A percentile compares a stretch with the other conserved stretches of the same genome.
Evolutionary conservation across 2,329 filamentous ascomycete genomes (phyloP).

Genomic region (Exophiala phaeomuriformis): DNA sequence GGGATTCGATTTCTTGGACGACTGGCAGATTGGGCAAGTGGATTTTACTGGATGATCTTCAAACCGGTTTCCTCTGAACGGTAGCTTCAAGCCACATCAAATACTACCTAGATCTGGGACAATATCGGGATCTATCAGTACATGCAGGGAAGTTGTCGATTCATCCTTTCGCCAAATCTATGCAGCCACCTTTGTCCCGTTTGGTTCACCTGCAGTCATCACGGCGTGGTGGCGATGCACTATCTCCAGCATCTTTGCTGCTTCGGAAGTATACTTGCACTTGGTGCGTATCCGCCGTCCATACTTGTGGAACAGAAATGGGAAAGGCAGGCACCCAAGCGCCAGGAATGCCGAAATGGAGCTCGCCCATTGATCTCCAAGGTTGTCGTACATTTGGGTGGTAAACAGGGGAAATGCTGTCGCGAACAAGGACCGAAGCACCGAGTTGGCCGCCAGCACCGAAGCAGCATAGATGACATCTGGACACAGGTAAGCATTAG

Average conservation of each 20-base stretch:
- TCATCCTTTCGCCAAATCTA: constrained; percentile 8
- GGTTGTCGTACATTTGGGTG: constrained; percentile 37
- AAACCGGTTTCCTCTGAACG: constrained; percentile 15
- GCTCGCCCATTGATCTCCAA: constrained; percentile 44
- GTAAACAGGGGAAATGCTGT: constrained; percentile 45
- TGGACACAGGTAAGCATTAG: constrained; percentile 4
- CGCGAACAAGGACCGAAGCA: constrained; percentile 42
- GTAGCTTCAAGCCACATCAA: constrained; percentile 14
- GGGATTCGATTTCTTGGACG: constrained; percentile 27
- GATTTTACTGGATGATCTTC: constrained; percentile 24
- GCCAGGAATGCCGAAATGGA: constrained; percentile 42
- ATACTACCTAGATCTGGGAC: no score
- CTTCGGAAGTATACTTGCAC: constrained; percentile 20
- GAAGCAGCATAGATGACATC: constrained; percentile 40
- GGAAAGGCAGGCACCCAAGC: constrained; percentile 39
- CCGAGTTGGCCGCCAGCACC: constrained; percentile 39
- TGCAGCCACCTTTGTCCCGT: constrained; percentile 20
- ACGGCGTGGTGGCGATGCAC: constrained; percentile 23
- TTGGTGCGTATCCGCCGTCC: constrained; percentile 15
- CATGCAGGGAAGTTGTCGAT: background rate
- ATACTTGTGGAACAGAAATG: constrained; percentile 27
- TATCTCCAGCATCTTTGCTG: constrained; percentile 16
- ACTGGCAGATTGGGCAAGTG: constrained; percentile 27
- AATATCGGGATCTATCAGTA: constrained; percentile 14
- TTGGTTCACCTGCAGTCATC: constrained; percentile 22